Percentiles rank a stretch among this genome's conserved stretches.
These are phyloP conservation scores for Gossypium davidsonii DNA, from an alignment of 441 rosid genomes.

Conservation along the genomic window DNA sequence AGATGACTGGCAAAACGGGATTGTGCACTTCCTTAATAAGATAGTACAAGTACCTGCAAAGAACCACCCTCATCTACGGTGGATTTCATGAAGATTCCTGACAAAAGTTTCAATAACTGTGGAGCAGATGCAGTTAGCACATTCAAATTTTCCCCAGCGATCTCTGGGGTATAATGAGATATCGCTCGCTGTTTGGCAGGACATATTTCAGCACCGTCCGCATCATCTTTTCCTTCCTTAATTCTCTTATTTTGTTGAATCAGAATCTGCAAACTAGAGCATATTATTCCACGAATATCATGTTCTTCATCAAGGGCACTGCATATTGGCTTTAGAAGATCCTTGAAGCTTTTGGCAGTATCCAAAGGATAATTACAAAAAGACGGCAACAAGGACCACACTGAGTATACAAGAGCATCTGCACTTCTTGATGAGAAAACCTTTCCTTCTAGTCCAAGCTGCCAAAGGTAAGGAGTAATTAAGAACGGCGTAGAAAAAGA, in stretches of 20 bases:
- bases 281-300: slow-evolving; percentile 64
- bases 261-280: slow-evolving; percentile 65
- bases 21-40: background rate
- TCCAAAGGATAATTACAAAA: slow-evolving; percentile 83
- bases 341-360: slow-evolving; percentile 67
- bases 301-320: slow-evolving; percentile 52
- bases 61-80: slow-evolving; percentile 78
- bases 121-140: slow-evolving; percentile 51
- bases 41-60: slow-evolving; percentile 53
- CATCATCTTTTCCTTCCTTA: slow-evolving; percentile 35
- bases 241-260: slow-evolving; percentile 63
- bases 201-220: slow-evolving; percentile 29
- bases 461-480: slow-evolving; percentile 27
- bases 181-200: slow-evolving; percentile 44
- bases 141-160: slow-evolving; percentile 54
- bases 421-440: slow-evolving; percentile 54
- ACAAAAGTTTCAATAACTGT: slow-evolving; percentile 53
- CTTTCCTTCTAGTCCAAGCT: slow-evolving; percentile 74
- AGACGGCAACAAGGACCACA: slow-evolving; percentile 90
- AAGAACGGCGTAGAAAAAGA: slow-evolving; percentile 13
- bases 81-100: slow-evolving; percentile 57
- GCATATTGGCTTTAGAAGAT: slow-evolving; percentile 43
- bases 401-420: slow-evolving; percentile 61
- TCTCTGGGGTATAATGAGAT: slow-evolving; percentile 44
- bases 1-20: background rate